Conservation (phyloP, 1,284 basidiomycete species). For the Microbotryomycetes sp. region DNA sequence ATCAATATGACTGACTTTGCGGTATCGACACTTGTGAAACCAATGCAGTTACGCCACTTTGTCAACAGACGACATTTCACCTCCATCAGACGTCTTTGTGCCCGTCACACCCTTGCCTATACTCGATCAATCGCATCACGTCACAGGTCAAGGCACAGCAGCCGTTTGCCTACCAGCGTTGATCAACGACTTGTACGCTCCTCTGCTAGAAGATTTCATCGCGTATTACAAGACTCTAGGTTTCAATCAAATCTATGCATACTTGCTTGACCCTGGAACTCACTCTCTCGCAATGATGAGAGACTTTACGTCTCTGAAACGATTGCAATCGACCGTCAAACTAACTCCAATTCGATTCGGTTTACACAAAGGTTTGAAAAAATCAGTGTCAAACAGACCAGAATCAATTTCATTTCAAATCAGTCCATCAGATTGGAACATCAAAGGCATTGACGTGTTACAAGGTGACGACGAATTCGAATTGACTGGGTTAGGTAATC, state of each 20-base stretch:
- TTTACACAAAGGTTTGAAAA: background rate
- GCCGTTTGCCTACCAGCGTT: slow-evolving; percentile 1
- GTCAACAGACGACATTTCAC: background rate
- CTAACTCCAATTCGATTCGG: background rate
- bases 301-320: background rate
- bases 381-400: background rate
- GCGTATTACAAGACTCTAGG: slow-evolving; percentile 1
- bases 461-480: background rate
- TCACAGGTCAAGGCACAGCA: background rate
- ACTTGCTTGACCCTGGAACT: background rate
- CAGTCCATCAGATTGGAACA: background rate
- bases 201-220: background rate
- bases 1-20: background rate
- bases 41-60: background rate
- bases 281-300: background rate
- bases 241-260: background rate
- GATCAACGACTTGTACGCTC: background rate
- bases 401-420: background rate
- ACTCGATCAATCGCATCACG: background rate
- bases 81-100: background rate
- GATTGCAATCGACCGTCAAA: background rate
- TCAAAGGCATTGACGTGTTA: background rate
- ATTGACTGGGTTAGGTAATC: background rate
- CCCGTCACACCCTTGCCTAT: background rate
- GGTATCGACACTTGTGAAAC: too few relatives aligned